These are phyloP conservation scores for Candida bentonensis DNA, from an alignment of 805 yeast genomes.

Conservation along the genomic window DNA sequence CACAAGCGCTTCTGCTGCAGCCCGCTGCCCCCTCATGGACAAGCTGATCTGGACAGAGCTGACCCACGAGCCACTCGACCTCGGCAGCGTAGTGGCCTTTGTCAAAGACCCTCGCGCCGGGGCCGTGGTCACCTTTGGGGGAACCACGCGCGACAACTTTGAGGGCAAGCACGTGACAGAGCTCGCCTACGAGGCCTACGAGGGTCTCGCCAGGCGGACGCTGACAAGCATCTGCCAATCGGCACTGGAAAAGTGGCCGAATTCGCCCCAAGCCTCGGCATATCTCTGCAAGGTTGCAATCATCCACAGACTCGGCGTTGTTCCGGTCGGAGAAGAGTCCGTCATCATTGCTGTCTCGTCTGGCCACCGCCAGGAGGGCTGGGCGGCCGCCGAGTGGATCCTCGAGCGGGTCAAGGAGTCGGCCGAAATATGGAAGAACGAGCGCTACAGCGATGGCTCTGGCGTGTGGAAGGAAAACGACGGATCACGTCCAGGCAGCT, in stretches of 20 bases:
- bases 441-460: constrained; percentile 29
- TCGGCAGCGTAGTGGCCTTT: constrained; percentile 19
- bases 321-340: constrained; percentile 35
- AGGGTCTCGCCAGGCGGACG: constrained; percentile 27
- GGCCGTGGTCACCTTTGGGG: constrained; percentile 36
- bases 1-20: too few relatives aligned
- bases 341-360: constrained; percentile 30
- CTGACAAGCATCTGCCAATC: constrained; percentile 23
- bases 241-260: constrained; percentile 18
- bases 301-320: constrained; percentile 33
- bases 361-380: constrained; percentile 34
- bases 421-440: constrained; percentile 40
- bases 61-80: constrained; percentile 8
- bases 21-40: too few relatives aligned
- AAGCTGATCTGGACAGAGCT: not conserved
- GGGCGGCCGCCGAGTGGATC: constrained; percentile 31
- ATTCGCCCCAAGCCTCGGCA: not conserved
- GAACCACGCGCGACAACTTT: constrained; percentile 34
- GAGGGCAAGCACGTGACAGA: constrained; percentile 27
- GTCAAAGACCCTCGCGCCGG: constrained; percentile 33
- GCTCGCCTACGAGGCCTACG: constrained; percentile 34
- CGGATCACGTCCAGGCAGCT: not conserved
- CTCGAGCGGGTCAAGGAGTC: constrained; percentile 30
- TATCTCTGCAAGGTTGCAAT: constrained; percentile 27
- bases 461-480: constrained; percentile 32